Percentiles rank a stretch among this genome's conserved stretches.
phyloP scores from a whole-genome alignment of 345 rosid genomes.

The Cochlearia excelsa region DNA sequence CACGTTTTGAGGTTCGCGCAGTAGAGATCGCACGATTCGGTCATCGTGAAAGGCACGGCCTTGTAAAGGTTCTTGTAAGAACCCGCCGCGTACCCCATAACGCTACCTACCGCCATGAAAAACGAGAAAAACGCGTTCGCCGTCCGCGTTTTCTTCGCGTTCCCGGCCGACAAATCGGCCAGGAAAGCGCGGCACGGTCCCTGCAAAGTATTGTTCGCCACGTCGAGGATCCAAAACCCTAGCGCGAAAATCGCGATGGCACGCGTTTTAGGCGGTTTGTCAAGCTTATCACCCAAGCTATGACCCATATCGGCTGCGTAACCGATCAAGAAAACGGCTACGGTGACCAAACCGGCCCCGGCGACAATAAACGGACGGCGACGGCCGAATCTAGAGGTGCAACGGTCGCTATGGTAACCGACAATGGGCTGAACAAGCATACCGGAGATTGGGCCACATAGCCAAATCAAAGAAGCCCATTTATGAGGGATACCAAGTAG shows the following conservation, averaged over 20 bases:
- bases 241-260: conserved; percentile 65
- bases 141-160: conserved; percentile 49
- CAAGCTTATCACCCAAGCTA: conserved; percentile 46
- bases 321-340: conserved; percentile 73
- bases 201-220: not conserved
- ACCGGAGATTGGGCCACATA: conserved; percentile 14
- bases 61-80: conserved; percentile 52
- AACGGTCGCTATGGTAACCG: conserved; percentile 77
- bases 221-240: conserved; percentile 92
- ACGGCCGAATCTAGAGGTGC: conserved; percentile 73
- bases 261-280: conserved; percentile 44
- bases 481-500: conserved; percentile 48
- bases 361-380: conserved; percentile 80
- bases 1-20: conserved; percentile 88
- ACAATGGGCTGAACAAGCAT: conserved; percentile 84
- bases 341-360: conserved; percentile 52
- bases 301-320: conserved; percentile 80
- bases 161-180: conserved; percentile 39
- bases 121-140: conserved; percentile 61
- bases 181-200: too few relatives aligned
- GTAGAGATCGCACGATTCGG: conserved; percentile 64
- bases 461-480: too few relatives aligned
- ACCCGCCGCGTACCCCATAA: conserved; percentile 80
- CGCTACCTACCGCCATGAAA: conserved; percentile 36
- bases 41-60: conserved; percentile 59